Evolutionary conservation across 2,329 filamentous ascomycete genomes (phyloP).

Genomic region (Colletotrichum sidae): DNA sequence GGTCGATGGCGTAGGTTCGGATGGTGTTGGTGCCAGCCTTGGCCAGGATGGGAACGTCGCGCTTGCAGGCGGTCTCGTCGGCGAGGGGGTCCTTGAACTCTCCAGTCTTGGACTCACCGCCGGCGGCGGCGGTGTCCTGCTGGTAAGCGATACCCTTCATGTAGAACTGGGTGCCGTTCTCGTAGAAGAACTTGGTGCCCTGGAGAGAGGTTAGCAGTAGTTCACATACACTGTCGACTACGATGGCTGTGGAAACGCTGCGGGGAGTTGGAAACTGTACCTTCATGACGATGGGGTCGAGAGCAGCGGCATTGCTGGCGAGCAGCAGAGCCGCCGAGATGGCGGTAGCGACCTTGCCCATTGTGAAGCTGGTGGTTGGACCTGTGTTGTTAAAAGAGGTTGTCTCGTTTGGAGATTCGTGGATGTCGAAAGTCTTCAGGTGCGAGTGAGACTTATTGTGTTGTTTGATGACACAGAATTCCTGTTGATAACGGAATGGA

Average conservation of each 20-base stretch:
- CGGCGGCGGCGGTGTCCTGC: constrained; percentile 74
- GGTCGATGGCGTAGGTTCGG: constrained; percentile 94
- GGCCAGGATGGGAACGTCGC: constrained; percentile 85
- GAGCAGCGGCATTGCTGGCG: constrained; percentile 54
- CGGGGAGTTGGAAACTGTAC: constrained; percentile 49
- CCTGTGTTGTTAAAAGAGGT: background rate
- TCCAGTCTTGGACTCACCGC: constrained; percentile 57
- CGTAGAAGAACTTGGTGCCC: constrained; percentile 91
- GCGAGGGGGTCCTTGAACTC: constrained; percentile 87
- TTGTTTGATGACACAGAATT: background rate
- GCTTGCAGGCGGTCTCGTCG: constrained; percentile 76
- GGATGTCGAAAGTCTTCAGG: background rate
- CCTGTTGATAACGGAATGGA: background rate
- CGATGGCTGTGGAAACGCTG: background rate
- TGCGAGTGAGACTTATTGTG: too few relatives aligned
- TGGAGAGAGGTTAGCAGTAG: constrained; percentile 45
- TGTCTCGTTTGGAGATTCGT: background rate
- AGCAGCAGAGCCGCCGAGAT: constrained; percentile 55
- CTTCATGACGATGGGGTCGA: constrained; percentile 77
- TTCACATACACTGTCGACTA: background rate
- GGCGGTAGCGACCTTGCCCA: constrained; percentile 36
- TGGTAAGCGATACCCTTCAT: constrained; percentile 97
- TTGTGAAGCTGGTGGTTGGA: constrained; percentile 8
- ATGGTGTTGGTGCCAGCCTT: constrained; percentile 90
- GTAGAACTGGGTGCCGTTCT: constrained; percentile 76